Percentiles rank a stretch among this genome's conserved stretches.
These are phyloP conservation scores for Hibiscus syriacus DNA, from an alignment of 345 rosid genomes.

Conservation along the genomic window DNA sequence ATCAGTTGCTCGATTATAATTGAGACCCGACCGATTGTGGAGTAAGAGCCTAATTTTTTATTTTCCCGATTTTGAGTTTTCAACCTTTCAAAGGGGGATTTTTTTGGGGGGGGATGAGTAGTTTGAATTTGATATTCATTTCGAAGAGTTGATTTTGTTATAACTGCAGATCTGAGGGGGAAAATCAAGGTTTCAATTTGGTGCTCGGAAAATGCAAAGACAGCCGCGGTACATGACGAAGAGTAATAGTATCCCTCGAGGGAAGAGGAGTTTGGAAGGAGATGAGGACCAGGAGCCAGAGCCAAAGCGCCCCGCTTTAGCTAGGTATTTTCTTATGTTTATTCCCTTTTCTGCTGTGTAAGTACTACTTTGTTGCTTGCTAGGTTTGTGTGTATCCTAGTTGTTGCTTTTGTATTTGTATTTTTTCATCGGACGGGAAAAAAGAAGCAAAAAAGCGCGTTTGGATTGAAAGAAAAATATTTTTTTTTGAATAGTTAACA, in stretches of 20 bases:
- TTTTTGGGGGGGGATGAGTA: no score
- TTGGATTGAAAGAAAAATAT: no score
- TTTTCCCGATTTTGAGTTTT: no score
- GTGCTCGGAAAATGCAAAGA: constrained; percentile 22
- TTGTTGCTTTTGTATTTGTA: not conserved
- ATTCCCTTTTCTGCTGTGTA: no score
- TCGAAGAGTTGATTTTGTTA: not conserved
- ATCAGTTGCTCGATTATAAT: no score
- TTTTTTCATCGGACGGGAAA: no score
- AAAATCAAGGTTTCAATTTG: constrained; percentile 11
- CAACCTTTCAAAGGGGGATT: no score
- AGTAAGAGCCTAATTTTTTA: not conserved
- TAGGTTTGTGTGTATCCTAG: not conserved
- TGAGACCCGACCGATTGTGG: no score
- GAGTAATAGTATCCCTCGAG: constrained; percentile 50
- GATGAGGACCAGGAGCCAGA: constrained; percentile 59
- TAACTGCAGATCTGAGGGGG: constrained; percentile 27
- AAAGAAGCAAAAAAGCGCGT: not conserved
- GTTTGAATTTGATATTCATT: no score
- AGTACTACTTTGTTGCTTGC: not conserved
- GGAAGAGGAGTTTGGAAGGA: constrained; percentile 53
- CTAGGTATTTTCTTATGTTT: constrained; percentile 29
- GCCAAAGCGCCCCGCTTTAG: constrained; percentile 69
- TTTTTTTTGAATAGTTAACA: no score
- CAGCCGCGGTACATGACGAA: constrained; percentile 58